A percentile compares a stretch with the other conserved stretches of the same genome.
These are phyloP conservation scores for Corymbia maculata DNA, from an alignment of 345 rosid species.

Conservation along the genomic window DNA sequence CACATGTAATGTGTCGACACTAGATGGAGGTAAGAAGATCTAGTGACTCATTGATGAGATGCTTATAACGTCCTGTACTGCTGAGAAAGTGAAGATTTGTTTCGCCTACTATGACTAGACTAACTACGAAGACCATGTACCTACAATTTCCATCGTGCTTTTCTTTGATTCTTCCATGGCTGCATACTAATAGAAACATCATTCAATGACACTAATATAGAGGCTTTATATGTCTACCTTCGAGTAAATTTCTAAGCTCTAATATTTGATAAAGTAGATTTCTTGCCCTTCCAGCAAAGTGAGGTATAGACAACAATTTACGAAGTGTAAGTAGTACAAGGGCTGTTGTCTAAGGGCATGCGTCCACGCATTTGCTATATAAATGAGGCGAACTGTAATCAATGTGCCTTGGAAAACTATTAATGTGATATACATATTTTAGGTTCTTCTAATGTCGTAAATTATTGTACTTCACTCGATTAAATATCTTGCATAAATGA, in stretches of 20 bases:
- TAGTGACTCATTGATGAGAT: neutral
- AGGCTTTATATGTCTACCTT: neutral
- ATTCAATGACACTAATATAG: too few species aligned
- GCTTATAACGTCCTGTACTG: neutral
- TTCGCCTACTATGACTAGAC: neutral
- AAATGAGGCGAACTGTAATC: too few species aligned
- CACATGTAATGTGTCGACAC: too few species aligned
- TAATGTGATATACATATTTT: too few species aligned
- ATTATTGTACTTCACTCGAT: too few species aligned
- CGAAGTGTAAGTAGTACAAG: neutral
- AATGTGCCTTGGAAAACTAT: too few species aligned
- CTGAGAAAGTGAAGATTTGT: neutral
- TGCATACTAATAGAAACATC: neutral
- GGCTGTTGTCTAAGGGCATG: neutral
- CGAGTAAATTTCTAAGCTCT: neutral
- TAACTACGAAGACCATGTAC: neutral
- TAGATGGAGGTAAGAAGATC: neutral
- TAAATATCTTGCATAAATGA: too few species aligned
- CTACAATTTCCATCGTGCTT: neutral
- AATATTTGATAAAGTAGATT: neutral
- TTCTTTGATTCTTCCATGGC: neutral
- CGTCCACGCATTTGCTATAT: too few species aligned
- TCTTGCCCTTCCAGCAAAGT: neutral
- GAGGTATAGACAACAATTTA: neutral
- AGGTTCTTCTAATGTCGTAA: too few species aligned